Evolutionary conservation across 805 yeast genomes (phyloP).

Genomic region (Candida tibetensis): DNA sequence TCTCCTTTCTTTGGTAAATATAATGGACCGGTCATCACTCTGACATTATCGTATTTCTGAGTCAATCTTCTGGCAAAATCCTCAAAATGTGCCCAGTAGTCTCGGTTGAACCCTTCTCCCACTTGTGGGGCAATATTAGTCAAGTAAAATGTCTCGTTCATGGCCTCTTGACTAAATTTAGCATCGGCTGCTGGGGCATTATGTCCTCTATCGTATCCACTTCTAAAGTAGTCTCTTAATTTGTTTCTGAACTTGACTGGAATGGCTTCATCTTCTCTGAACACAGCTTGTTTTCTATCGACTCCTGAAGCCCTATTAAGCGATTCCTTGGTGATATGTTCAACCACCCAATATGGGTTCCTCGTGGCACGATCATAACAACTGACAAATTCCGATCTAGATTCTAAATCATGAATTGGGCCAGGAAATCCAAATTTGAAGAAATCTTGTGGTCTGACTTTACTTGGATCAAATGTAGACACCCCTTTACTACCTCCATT

Average conservation of each 20-base stretch:
- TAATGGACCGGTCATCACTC: constrained; percentile 91
- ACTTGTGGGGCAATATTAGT: constrained; percentile 96
- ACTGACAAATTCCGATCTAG: constrained; percentile 72
- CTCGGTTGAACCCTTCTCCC: constrained; percentile 96
- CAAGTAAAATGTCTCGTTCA: constrained; percentile 90
- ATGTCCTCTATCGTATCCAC: constrained; percentile 96
- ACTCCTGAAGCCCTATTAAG: constrained; percentile 50
- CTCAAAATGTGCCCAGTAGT: constrained; percentile 96
- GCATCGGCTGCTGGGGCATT: constrained; percentile 98
- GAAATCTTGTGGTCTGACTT: constrained; percentile 71
- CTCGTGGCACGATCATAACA: constrained; percentile 82
- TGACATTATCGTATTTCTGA: constrained; percentile 63
- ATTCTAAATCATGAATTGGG: constrained; percentile 81
- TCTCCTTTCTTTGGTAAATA: constrained; percentile 76
- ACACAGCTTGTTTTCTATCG: constrained; percentile 77
- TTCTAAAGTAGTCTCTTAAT: constrained; percentile 83
- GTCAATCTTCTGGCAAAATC: constrained; percentile 81
- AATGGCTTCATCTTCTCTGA: constrained; percentile 80
- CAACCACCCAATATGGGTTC: constrained; percentile 88
- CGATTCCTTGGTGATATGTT: constrained; percentile 79
- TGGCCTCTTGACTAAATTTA: constrained; percentile 81
- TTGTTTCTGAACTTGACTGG: constrained; percentile 75
- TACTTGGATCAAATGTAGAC: constrained; percentile 26
- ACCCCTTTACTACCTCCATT: constrained; percentile 5
- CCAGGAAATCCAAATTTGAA: constrained; percentile 95